Evolutionary conservation across 1,139 yeast species (phyloP), one percentile per base, ranked within the genome.

Genomic region (Yamadazyma membranifaciens): DNA sequence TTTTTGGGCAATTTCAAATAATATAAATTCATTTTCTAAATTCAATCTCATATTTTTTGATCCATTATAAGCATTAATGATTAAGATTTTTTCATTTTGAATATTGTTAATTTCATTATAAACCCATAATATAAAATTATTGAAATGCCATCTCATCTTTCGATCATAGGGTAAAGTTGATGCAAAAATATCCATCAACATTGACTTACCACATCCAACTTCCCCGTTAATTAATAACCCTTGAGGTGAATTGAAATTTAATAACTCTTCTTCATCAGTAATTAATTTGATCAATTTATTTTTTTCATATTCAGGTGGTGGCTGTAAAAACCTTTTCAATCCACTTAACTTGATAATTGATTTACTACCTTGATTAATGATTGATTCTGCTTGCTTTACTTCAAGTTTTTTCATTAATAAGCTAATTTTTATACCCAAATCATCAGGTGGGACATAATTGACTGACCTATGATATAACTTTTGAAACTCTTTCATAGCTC

Each of bases 141-240:
- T 78, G 54, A 80, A 83, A 53, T 83, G 91, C 81, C 87, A 80
- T 44, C 91, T 65, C 65, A 78, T 74, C 53, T 84, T 84, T 2
- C 83, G 75, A 17, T 68, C 65, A 47, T 80, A 79, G 0, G 89
- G 91, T 29, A 83, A 61, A 1, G 83, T 71, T 34, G 70, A 67
- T 1, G 88, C 88, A 63, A 83, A 83, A 16, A 83, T 74, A 50
- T 83, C 89, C 80, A 83, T 78, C 37, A 83, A 57, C 83, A 83
- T 78, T 1, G 87, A 80, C 52, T 83, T 83, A 2, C 91, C 91
- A 53, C 86, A 80, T 0, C 89, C 89, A 3, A 83, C 89, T 46
- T 81, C 88, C 2, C 91, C 91, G 54, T 83, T 81, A 6, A 83
- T 60, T 37, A 83, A 54, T 4, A 83, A 59, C 0, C 91, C 89